Base-by-base conservation (phyloP, 352 stramenopile species). In the Peronospora destructor region DNA sequence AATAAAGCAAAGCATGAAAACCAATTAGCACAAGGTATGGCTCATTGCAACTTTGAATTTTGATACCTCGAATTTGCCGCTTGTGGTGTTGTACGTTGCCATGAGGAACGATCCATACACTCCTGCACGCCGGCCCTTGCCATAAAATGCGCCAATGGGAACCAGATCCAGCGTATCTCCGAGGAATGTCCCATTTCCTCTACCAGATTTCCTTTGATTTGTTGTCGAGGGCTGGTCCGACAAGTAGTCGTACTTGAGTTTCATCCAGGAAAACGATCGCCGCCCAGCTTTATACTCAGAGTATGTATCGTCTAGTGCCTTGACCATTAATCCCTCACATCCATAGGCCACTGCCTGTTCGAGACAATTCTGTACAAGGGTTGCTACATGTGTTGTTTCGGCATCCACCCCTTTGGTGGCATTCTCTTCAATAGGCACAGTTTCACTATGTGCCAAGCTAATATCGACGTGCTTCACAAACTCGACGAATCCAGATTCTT, bases 51-150 rank as follows among this genome's bases (percentile, higher is more conserved):
- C 6, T 34, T 32, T 13, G 45, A 8, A 13, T 25, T 1, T 29
- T 9, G 10, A 35, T 50, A 80, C 93, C 73, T 99, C 95, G 49
- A 95, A 99, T 64, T 97, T 87, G 46, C 97, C 92, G 6, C 74
- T 85, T 2, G 86, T 76, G 6, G 84, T 62, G 59, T 99, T 94
- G 66, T 97, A 99, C 38, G 88, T 96, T 14, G 96, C 97, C 54
- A 99, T 77, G 2, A 99, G 71, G 62, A 98, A 99, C 12, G 97
- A 97, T 1, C 97, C 97, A 71, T 97, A 99, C 13, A 91, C 81
- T 8, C 96, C 95, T 6, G 89, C 92, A 25, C 95, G 82, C 44
- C 97, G 97, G 0, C 95, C 87, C 64, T 91, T 88, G 29, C 97
- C 97, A 52, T 97, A 84, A 66, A 97, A 99, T 4, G 94, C 97